Conservation (phyloP, 306 rosid species). For the Malus domestica region ASM211411v1 NC_041798.1:17004001-17004500, state of each 20-base stretch:
- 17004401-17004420: background rate
- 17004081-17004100: slow-evolving; percentile 71
- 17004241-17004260: background rate
- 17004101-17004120: slow-evolving; percentile 32
- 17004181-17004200: slow-evolving; percentile 51
- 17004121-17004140: background rate
- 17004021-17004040: slow-evolving; percentile 96
- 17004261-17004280: background rate
- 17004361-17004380: slow-evolving; percentile 12
- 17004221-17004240: background rate
- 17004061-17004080: slow-evolving; percentile 48
- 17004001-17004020: slow-evolving; percentile 80
- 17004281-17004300: background rate
- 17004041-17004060: slow-evolving; percentile 48
- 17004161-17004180: background rate
- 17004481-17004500: slow-evolving; percentile 53
- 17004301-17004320: background rate
- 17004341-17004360: background rate
- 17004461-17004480: slow-evolving; percentile 26
- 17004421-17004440: slow-evolving; percentile 11
- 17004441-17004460: slow-evolving; percentile 10
- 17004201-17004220: slow-evolving; percentile 75
- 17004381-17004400: slow-evolving; percentile 84
- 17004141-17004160: slow-evolving; percentile 8
- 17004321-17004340: background rate